Conservation (phyloP, 2,329 filamentous ascomycete genomes). For the Aspergillus sp. region DNA sequence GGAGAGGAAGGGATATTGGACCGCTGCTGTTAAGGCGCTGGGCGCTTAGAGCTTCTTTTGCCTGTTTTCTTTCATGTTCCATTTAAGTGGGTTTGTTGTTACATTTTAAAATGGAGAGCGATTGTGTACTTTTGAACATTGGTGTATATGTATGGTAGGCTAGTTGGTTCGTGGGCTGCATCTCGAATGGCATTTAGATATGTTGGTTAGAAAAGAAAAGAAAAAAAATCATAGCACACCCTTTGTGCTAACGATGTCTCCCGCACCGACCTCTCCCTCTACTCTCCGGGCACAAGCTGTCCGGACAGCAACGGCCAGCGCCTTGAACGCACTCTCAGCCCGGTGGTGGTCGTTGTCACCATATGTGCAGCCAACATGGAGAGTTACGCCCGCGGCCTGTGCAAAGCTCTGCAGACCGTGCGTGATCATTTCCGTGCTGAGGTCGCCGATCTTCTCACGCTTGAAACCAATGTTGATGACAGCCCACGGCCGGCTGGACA, state of each 20-base stretch:
- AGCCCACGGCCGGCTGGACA: slow-evolving; percentile 85
- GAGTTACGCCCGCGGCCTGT: slow-evolving; percentile 82
- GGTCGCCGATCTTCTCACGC: slow-evolving; percentile 89
- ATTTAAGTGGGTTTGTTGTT: neutral
- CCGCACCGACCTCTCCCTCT: slow-evolving; percentile 77
- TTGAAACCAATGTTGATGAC: slow-evolving; percentile 81
- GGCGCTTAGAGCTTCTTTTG: slow-evolving; percentile 14
- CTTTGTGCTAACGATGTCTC: slow-evolving; percentile 95
- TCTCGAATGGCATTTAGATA: neutral
- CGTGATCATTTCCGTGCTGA: slow-evolving; percentile 95
- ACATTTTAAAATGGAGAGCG: no score
- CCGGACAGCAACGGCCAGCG: slow-evolving; percentile 80
- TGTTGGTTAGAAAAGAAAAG: neutral
- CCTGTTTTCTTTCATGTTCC: neutral
- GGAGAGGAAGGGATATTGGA: slow-evolving; percentile 53
- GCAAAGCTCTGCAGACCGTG: slow-evolving; percentile 95
- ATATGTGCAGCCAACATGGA: slow-evolving; percentile 89
- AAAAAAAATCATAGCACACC: slow-evolving; percentile 65
- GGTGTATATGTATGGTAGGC: neutral
- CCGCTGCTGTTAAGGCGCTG: slow-evolving; percentile 46
- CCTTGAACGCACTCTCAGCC: slow-evolving; percentile 97
- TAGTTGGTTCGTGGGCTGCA: neutral
- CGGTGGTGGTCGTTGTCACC: slow-evolving; percentile 95
- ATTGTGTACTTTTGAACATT: neutral
- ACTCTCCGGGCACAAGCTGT: slow-evolving; percentile 72